These are phyloP conservation scores for Asterella californica DNA, from an alignment of 225 moss, liverwort and hornwort species.

Conservation along the genomic window DNA sequence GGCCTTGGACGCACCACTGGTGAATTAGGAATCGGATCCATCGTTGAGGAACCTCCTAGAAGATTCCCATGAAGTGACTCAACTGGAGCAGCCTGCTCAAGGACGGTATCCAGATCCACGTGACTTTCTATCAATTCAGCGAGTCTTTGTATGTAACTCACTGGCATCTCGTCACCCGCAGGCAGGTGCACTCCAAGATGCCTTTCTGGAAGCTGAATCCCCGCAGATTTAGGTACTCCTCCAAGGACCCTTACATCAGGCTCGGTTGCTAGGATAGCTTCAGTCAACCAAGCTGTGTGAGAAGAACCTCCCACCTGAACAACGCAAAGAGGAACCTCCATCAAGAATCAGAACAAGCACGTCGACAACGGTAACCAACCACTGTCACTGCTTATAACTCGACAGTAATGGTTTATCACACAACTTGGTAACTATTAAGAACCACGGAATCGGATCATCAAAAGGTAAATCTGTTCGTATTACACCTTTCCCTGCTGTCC, in stretches of 20 bases:
- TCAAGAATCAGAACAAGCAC: background rate
- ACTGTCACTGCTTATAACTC: background rate
- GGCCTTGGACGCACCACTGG: conserved; percentile 38
- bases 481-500: too few relatives aligned
- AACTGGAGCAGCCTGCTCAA: conserved; percentile 47
- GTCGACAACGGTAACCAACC: background rate
- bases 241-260: conserved; percentile 53
- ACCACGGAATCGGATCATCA: too few relatives aligned
- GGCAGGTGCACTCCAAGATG: conserved; percentile 42
- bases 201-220: conserved; percentile 52
- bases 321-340: background rate
- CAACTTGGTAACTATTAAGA: too few relatives aligned
- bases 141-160: conserved; percentile 53
- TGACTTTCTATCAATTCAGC: conserved; percentile 61
- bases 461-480: too few relatives aligned
- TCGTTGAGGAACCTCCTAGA: conserved; percentile 26
- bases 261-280: conserved; percentile 57
- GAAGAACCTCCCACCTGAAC: conserved; percentile 56
- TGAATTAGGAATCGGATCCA: conserved; percentile 27
- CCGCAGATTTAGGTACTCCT: conserved; percentile 57
- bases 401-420: background rate
- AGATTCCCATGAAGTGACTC: conserved; percentile 32
- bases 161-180: conserved; percentile 43
- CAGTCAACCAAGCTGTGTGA: conserved; percentile 60
- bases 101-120: conserved; percentile 54